Evolutionary conservation across 1,284 basidiomycete genomes (phyloP), one percentile per base, ranked within the genome.

Genomic region (Moesziomyces aphidis): DNA sequence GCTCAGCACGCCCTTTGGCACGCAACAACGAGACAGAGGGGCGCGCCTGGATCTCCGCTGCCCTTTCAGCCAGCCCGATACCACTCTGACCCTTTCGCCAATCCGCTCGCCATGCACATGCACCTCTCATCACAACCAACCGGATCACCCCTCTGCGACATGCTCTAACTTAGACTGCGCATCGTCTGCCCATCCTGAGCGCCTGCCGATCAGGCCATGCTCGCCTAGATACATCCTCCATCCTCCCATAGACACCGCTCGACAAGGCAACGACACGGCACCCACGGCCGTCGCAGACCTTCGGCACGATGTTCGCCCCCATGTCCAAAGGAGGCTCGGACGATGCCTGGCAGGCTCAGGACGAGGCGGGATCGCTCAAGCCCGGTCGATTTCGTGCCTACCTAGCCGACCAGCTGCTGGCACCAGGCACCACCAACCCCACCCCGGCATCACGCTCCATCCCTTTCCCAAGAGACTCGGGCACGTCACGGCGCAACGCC

Each of bases 321-420:
- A 75, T 75, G 73, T 72, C 68, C 54, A 72, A 67, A 49, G 73
- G 73, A 23, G 64, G 68, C 6, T 66, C 67, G 9, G 72, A 74
- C 46, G 73, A 75, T 55, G 73, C 64, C 4, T 75, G 73, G 73
- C 63, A 75, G 49, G 73, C 63, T 8, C 67, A 75, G 26, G 73
- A 75, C 45, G 64, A 75, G 9, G 68, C 73, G 39, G 73, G 68
- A 22, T 75, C 73, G 39, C 73, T 75, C 49, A 75, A 75, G 34
- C 73, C 73, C 21, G 73, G 73, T 17, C 67, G 73, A 5, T 75
- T 72, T 24, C 67, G 73, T 4, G 73, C 73, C 23, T 75, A 75
- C 42, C 64, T 77, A 10, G 64, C 71, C n/a, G 63, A 70, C 39
- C 70, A 77, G 50, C 62, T 74, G 4, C 50, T 59, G 5, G 21